A percentile compares a stretch with the other conserved stretches of the same genome.
These are phyloP conservation scores for Fusarium sp. DNA, from an alignment of 2,329 filamentous ascomycete genomes.

Conservation along the genomic window DNA sequence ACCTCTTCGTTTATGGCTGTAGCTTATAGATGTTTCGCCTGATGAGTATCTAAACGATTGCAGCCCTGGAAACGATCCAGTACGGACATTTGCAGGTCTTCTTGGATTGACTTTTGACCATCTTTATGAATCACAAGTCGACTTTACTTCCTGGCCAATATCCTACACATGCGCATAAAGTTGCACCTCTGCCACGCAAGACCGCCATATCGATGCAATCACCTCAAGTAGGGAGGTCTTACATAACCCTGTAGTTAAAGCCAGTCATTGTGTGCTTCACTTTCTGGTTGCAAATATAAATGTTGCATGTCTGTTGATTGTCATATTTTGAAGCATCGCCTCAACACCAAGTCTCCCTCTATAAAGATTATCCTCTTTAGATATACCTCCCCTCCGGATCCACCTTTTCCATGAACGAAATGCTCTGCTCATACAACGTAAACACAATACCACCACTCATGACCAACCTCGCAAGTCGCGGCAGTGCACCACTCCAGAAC, in stretches of 20 bases:
- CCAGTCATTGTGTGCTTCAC: not conserved
- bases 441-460: conserved; percentile 97
- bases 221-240: no score
- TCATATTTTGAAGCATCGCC: not conserved
- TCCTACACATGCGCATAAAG: not conserved
- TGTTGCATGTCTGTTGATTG: not conserved
- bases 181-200: not conserved
- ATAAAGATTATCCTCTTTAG: conserved; percentile 52
- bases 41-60: not conserved
- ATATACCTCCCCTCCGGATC: conserved; percentile 90
- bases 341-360: not conserved
- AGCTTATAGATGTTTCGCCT: not conserved
- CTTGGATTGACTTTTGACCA: not conserved
- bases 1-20: not conserved
- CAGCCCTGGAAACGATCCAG: not conserved
- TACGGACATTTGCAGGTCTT: not conserved
- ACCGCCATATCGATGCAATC: not conserved
- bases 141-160: not conserved
- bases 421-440: conserved; percentile 98
- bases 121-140: not conserved
- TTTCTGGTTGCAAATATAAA: not conserved
- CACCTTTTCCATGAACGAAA: conserved; percentile 82
- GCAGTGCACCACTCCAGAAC: conserved; percentile 94
- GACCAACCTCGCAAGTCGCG: conserved; percentile 84
- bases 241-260: no score